Conservation (phyloP, 768 basidiomycete species). For the Tubosaeta sp. region DNA sequence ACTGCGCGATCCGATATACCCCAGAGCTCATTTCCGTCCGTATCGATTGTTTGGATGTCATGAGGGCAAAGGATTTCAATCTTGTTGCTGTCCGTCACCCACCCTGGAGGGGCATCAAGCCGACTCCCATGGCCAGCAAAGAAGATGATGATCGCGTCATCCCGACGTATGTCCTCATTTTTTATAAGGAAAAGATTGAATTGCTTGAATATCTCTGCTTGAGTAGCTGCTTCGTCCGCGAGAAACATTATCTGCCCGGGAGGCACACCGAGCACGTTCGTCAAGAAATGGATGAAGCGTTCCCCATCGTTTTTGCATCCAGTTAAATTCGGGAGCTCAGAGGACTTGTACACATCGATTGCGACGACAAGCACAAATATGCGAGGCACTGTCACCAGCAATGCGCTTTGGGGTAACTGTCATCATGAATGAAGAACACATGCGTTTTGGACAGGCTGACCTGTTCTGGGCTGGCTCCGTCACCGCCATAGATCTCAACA, state of each 20-base stretch:
- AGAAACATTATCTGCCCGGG: conserved; percentile 11
- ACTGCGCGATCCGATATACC: conserved; percentile 17
- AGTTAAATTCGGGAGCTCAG: neutral
- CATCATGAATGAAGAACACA: neutral
- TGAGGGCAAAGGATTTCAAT: conserved; percentile 15
- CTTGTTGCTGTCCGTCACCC: conserved; percentile 11
- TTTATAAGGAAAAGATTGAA: conserved; percentile 11
- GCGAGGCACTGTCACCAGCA: conserved; percentile 3
- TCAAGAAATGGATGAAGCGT: conserved; percentile 12
- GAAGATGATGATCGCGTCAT: conserved; percentile 18
- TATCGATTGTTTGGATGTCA: conserved; percentile 3
- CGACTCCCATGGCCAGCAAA: conserved; percentile 17
- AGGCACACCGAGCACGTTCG: conserved; percentile 10
- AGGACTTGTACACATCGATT: conserved; percentile 10
- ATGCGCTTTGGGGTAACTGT: neutral
- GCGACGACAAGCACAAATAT: conserved; percentile 18
- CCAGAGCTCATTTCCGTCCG: conserved; percentile 2
- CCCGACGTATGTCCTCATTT: conserved; percentile 5
- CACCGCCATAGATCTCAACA: conserved; percentile 4
- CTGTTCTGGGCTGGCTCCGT: neutral
- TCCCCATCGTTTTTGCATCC: conserved; percentile 20
- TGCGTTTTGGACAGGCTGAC: neutral
- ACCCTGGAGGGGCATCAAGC: conserved; percentile 9
- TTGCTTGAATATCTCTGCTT: neutral
- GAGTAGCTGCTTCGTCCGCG: conserved; percentile 11